Evolutionary conservation across 352 stramenopile genomes (phyloP), one percentile per base, ranked within the genome.

Genomic region (Pythium angustatum): DNA sequence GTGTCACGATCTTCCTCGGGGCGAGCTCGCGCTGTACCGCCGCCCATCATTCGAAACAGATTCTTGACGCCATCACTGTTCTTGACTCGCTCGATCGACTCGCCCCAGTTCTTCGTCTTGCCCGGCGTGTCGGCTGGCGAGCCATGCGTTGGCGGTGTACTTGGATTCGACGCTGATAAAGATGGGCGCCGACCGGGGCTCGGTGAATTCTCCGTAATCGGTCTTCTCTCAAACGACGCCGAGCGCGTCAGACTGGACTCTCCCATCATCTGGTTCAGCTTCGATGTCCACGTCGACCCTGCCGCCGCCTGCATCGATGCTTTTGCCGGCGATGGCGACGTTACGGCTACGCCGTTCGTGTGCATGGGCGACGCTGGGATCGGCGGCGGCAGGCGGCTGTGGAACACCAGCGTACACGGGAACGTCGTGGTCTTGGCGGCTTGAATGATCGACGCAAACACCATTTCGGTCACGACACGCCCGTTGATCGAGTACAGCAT

Each of bases 21-120:
- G 3, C 76, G 71, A 10, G 63, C 64, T 19, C 49, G 49, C 58
- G 53, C 34, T 34, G 70, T 79, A 24, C 58, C 65, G 22, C 58
- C 65, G 0, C 81, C 80, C 49, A 91, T 93, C 44, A 88, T 89
- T 9, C 82, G 82, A 40, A 93, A 77, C 40, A 93, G 48, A 55
- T 79, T 93, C 74, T 91, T 90, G 49, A 93, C 72, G 15, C 79
- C 79, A 15, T 93, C 84, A 1, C 78, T 80, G 49, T 86, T 81
- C 40, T 83, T 77, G 31, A 90, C 79, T 43, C 88, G 87, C 15
- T 87, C 80, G 26, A 90, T 76, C 0, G 73, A 69, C 27, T 83
- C 68, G 14, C 71, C 66, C 72, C 71, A 83, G 28, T 70, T 64
- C 38, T 67, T 72, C 9, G 47, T 77, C 49, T 88, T 89, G 14